Conservation (phyloP, 441 rosid genomes). For the Arabidopsis hybrid region DNA sequence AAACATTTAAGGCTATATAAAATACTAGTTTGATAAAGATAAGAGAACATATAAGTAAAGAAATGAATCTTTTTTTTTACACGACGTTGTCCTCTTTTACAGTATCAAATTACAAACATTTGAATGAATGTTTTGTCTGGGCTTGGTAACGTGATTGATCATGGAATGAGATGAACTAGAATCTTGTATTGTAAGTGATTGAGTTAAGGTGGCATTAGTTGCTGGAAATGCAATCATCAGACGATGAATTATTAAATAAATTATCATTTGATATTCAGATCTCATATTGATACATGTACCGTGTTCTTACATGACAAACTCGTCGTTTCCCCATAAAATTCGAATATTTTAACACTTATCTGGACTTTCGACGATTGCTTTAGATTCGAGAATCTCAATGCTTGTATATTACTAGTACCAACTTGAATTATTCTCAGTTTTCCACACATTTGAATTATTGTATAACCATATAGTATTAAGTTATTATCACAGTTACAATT, state of each 20-base stretch:
- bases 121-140: not conserved
- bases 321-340: constrained; percentile 29
- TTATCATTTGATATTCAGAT: constrained; percentile 6
- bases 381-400: constrained; percentile 31
- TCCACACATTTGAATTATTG: not conserved
- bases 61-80: not conserved
- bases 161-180: not conserved
- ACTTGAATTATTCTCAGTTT: constrained; percentile 24
- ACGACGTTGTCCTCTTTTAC: no score
- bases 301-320: constrained; percentile 34
- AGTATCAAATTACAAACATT: not conserved
- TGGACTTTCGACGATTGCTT: constrained; percentile 27
- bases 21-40: no score
- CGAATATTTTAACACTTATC: constrained; percentile 9
- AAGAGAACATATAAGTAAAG: not conserved
- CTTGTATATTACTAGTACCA: not conserved
- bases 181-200: constrained; percentile 20
- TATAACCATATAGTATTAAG: not conserved
- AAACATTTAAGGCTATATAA: no score
- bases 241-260: not conserved
- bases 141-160: constrained; percentile 13
- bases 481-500: not conserved
- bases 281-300: constrained; percentile 33
- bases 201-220: constrained; percentile 23
- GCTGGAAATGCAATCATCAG: constrained; percentile 31